These are phyloP conservation scores for Phytophthora uliginosa DNA, from an alignment of 352 stramenopile genomes.

Conservation along the genomic window DNA sequence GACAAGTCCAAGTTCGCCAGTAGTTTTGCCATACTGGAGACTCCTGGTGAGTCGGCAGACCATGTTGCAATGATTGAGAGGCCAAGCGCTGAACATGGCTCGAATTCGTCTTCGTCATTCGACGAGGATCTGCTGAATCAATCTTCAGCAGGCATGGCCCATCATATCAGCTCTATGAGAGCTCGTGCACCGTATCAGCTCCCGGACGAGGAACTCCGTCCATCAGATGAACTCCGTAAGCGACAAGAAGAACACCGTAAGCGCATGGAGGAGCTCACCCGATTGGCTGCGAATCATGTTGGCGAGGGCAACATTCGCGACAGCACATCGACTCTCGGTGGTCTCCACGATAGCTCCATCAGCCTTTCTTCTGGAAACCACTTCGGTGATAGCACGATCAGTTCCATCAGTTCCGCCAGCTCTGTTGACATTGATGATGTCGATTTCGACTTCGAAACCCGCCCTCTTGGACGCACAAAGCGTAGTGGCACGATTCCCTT, in stretches of 20 bases:
- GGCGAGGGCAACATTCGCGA: slow-evolving; percentile 53
- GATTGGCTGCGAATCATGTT: slow-evolving; percentile 41
- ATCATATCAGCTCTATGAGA: slow-evolving; percentile 54
- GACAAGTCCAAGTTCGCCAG: slow-evolving; percentile 41
- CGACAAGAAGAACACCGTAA: slow-evolving; percentile 61
- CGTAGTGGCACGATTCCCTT: slow-evolving; percentile 67
- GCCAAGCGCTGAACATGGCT: slow-evolving; percentile 38
- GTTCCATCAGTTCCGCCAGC: slow-evolving; percentile 25
- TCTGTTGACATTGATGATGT: slow-evolving; percentile 42
- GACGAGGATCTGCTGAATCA: slow-evolving; percentile 60
- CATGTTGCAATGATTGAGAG: slow-evolving; percentile 50
- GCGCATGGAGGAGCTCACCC: slow-evolving; percentile 81
- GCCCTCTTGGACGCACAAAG: slow-evolving; percentile 49
- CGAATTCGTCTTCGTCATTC: slow-evolving; percentile 35
- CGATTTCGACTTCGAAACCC: slow-evolving; percentile 53
- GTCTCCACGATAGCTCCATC: slow-evolving; percentile 52
- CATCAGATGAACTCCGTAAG: slow-evolving; percentile 55
- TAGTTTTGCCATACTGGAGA: slow-evolving; percentile 43
- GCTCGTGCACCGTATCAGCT: slow-evolving; percentile 30
- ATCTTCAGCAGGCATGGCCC: slow-evolving; percentile 46
- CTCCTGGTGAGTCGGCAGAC: slow-evolving; percentile 26
- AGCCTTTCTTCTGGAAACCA: slow-evolving; percentile 35
- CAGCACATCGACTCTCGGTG: slow-evolving; percentile 53
- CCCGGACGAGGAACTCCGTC: slow-evolving; percentile 48
- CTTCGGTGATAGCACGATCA: slow-evolving; percentile 34